These are phyloP conservation scores for Hibiscus mutabilis DNA, from an alignment of 345 rosid genomes.

Conservation along the genomic window DNA sequence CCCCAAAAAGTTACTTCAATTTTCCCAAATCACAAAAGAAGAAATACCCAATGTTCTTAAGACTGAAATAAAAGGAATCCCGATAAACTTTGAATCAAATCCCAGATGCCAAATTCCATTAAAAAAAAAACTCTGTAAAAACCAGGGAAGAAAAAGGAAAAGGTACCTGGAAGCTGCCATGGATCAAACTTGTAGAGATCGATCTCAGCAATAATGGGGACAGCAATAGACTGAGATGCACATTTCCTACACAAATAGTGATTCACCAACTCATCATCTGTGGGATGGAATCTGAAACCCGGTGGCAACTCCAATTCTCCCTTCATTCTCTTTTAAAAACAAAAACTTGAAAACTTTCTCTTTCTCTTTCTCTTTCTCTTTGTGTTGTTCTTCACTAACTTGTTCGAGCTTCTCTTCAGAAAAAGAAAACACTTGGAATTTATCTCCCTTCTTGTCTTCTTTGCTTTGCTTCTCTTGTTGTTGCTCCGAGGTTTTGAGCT, in stretches of 20 bases:
- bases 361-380: constrained; percentile 3
- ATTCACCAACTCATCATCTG: background rate
- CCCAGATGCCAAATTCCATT: background rate
- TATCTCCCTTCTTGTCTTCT: background rate
- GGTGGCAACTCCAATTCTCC: background rate
- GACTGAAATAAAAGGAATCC: background rate
- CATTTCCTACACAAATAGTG: background rate
- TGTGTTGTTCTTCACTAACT: background rate
- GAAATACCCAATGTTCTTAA: background rate
- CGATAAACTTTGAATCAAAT: no score
- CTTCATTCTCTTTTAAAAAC: constrained; percentile 28
- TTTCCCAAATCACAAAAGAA: background rate
- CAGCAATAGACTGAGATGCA: background rate
- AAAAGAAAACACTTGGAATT: background rate
- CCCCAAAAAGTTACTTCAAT: background rate
- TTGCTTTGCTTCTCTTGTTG: background rate
- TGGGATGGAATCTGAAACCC: background rate
- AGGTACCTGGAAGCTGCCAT: background rate
- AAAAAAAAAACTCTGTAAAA: background rate
- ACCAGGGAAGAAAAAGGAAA: background rate
- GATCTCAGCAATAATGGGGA: background rate
- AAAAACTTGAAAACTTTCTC: no score
- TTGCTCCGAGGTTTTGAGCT: background rate
- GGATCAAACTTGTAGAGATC: background rate
- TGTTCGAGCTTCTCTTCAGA: background rate